A percentile compares a stretch with the other conserved stretches of the same genome.
Evolutionary conservation across 495 filamentous ascomycete species (phyloP).

Genomic region (Annulohypoxylon stygium): DNA sequence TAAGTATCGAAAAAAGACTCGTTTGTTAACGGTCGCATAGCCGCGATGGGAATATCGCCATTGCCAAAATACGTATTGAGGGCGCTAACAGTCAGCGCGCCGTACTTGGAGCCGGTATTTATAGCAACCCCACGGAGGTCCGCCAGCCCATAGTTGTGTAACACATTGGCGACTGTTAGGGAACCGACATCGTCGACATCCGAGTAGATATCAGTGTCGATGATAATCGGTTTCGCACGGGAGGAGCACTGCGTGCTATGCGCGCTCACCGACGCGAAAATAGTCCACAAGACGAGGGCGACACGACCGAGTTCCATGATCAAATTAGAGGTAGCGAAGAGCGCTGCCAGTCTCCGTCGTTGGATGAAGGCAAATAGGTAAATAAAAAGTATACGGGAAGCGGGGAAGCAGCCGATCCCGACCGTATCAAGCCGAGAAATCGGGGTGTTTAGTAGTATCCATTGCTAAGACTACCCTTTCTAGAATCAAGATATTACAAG

Average conservation of each 20-base stretch:
- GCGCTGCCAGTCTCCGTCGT: not conserved
- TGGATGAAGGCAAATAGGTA: not conserved
- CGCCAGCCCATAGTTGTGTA: slow-evolving; percentile 48
- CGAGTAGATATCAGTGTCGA: slow-evolving; percentile 61
- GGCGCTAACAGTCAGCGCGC: slow-evolving; percentile 57
- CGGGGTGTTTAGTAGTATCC: too few relatives aligned
- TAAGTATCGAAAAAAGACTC: slow-evolving; percentile 59
- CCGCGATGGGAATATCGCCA: slow-evolving; percentile 54
- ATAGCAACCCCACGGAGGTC: slow-evolving; percentile 60
- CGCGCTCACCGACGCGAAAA: slow-evolving; percentile 8
- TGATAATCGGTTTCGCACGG: slow-evolving; percentile 44
- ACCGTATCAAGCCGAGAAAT: too few relatives aligned
- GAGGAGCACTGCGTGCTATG: not conserved
- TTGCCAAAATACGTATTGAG: slow-evolving; percentile 60
- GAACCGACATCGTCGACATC: slow-evolving; percentile 60
- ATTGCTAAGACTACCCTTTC: too few relatives aligned
- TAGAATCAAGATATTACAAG: too few relatives aligned
- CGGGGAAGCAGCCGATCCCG: too few relatives aligned
- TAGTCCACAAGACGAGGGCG: not conserved
- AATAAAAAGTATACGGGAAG: too few relatives aligned
- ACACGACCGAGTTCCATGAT: slow-evolving; percentile 15
- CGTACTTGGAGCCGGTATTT: slow-evolving; percentile 59
- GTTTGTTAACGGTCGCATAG: slow-evolving; percentile 55
- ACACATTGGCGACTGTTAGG: slow-evolving; percentile 50
- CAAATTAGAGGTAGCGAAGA: not conserved